These are phyloP conservation scores for Conidiobolus incongruus DNA, from an alignment of 371 early-diverging fungal genomes.

Conservation along the genomic window DNA sequence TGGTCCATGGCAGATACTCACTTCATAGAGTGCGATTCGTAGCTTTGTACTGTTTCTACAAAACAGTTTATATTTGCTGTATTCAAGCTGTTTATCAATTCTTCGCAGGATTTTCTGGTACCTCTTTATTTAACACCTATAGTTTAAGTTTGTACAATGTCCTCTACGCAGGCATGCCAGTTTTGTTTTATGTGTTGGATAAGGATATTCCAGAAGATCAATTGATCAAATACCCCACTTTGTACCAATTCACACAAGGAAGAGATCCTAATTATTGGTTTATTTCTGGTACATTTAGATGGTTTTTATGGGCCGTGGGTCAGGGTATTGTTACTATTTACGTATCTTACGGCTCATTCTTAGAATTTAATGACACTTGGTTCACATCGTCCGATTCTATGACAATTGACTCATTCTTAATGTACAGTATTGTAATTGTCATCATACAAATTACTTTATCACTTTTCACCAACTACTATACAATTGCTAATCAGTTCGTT, in stretches of 20 bases:
- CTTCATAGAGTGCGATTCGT: conserved; percentile 48
- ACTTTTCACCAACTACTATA: conserved; percentile 3
- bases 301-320: conserved; percentile 2
- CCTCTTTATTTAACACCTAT: conserved; percentile 54
- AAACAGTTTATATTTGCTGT: conserved; percentile 50
- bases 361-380: not conserved
- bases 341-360: not conserved
- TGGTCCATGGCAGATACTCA: conserved; percentile 66
- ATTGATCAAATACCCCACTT: not conserved
- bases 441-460: conserved; percentile 3
- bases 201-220: conserved; percentile 2
- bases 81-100: conserved; percentile 35
- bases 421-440: not conserved
- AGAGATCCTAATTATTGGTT: conserved; percentile 1
- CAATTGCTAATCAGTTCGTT: not conserved
- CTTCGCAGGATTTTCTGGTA: conserved; percentile 62
- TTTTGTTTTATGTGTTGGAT: conserved; percentile 18
- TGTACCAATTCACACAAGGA: conserved; percentile 3
- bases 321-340: not conserved
- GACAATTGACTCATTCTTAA: not conserved
- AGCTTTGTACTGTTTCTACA: conserved; percentile 57
- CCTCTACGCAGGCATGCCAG: conserved; percentile 54
- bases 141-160: conserved; percentile 62
- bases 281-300: not conserved
- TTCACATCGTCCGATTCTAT: not conserved